Evolutionary conservation across 768 basidiomycete species (phyloP), one percentile per base, ranked within the genome.

Genomic region (Mrakia blollopis): DNA sequence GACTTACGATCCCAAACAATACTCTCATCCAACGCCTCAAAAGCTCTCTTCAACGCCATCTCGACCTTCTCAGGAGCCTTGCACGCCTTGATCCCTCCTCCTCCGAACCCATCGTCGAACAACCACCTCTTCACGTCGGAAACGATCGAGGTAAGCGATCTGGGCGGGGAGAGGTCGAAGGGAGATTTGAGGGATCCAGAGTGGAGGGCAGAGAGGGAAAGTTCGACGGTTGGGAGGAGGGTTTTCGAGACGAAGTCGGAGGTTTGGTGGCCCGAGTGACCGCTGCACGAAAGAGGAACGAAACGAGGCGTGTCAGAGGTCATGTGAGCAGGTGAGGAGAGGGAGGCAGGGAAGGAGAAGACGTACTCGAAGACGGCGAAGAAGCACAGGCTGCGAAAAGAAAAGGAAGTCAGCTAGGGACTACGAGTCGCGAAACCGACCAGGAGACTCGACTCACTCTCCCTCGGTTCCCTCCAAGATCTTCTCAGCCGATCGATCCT

Each of bases 241-340:
- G 91, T 88, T 74, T 90, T 89, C 3, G 92, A 90, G 71, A 98
- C 89, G 47, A 96, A 86, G 75, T 88, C 87, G 18, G 92, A 94
- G 2, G 96, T 98, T 72, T 92, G 87, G 52, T 85, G 88, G 0
- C 97, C 97, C 2, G 88, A 86, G 82, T 98, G 97, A 3, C 94
- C 94, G 80, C 76, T 77, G 47, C 6, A 28, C 21, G 39, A 61
- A 35, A 16, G 18, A 23, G 3, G 60, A 23, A 94, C 94, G 62
- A 63, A 61, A 13, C 70, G 60, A 68, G 65, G 23, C 4, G 5
- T 57, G 41, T 76, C 28, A 67, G 62, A 16, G 28, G 69, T 50
- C 47, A 18, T 72, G 69, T 23, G 80, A 79, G 18, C 79, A 70
- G 11, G 76, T 74, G 52, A 78, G 78, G 78, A 77, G 32, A 72